A percentile compares a stretch with the other conserved stretches of the same genome.
phyloP scores from a whole-genome alignment of 371 early-diverging fungal species.

The Mortierella sp. region DNA sequence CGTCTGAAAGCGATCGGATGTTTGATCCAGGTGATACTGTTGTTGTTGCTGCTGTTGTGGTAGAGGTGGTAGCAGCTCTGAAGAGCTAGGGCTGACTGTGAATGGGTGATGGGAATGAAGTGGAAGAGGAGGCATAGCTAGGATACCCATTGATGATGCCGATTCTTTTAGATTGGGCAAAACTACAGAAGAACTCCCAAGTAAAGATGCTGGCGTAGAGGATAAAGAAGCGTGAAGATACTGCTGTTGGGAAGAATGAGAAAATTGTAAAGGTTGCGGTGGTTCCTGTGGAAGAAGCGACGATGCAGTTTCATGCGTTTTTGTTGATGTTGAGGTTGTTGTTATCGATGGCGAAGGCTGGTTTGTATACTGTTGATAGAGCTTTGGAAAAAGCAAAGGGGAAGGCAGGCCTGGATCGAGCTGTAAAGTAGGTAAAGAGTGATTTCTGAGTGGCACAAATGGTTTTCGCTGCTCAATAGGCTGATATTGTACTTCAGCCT shows the following conservation, averaged over 20 bases:
- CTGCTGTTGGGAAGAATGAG: slow-evolving; percentile 8
- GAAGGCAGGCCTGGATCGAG: not conserved
- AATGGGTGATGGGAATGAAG: slow-evolving; percentile 23
- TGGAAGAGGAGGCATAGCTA: slow-evolving; percentile 34
- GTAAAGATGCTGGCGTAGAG: not conserved
- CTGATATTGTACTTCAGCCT: slow-evolving; percentile 1
- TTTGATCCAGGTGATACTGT: slow-evolving; percentile 8
- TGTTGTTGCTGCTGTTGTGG: slow-evolving; percentile 20
- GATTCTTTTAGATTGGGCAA: not conserved
- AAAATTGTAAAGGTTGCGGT: not conserved
- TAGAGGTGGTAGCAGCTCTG: not conserved
- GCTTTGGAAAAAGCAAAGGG: not conserved
- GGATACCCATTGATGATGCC: slow-evolving; percentile 36
- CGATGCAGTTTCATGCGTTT: not conserved
- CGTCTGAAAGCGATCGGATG: slow-evolving; percentile 1
- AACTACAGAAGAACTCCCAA: not conserved
- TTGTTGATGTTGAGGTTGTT: not conserved
- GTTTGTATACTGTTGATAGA: not conserved
- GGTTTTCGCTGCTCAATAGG: slow-evolving; percentile 16
- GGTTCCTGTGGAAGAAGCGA: slow-evolving; percentile 9
- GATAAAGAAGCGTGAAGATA: not conserved
- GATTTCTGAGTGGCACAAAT: slow-evolving; percentile 11
- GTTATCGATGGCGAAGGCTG: not conserved
- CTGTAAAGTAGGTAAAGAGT: slow-evolving; percentile 16
- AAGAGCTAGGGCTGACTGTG: not conserved